Evolutionary conservation across 169 alveolate species (phyloP), one percentile per base, ranked within the genome.

Genomic region (Plasmodium malariae): DNA sequence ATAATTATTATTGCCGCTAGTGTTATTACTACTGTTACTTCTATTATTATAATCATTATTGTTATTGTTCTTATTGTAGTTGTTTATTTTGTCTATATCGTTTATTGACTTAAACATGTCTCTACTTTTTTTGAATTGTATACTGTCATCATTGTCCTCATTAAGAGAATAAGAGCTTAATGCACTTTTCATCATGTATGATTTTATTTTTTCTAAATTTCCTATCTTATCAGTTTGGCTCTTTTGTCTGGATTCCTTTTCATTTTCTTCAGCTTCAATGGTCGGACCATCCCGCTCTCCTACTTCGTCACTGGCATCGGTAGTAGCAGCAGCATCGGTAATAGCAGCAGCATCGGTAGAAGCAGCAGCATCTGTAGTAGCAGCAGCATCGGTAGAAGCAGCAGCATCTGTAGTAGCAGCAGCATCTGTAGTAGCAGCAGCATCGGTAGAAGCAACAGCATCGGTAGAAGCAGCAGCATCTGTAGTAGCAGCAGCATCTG

Each of bases 91-190:
- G 1, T 83, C 65, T 48, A 83, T 48, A 45, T 67, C 32, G 28
- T 26, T 67, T 24, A 65, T 12, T 5, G 91, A 83, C 49, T 67
- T 83, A 36, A 83, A 59, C 6, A 83, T 51, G 3, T 36, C 57
- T 34, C 21, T 36, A 34, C 67, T 67, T 51, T 83, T 80, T 3
- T 62, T 67, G 17, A 21, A 73, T 21, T n/a, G n/a, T 9, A 9
- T 9, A 9, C 9, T 40, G 5, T 40, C 51, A 40, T 40, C 51
- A 40, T 40, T 40, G 9, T 40, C 51, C 51, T 40, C 51, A 9
- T 5, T 9, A 40, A 40, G n/a, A 40, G 9, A 40, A 40, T 9
- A n/a, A n/a, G n/a, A n/a, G n/a, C n/a, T n/a, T n/a, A n/a, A n/a
- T n/a, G n/a, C n/a, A n/a, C n/a, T n/a, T n/a, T n/a, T n/a, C n/a